Evolutionary conservation across 108 stramenopile species (phyloP).

Genomic region (Nannochloropsis granulata): DNA sequence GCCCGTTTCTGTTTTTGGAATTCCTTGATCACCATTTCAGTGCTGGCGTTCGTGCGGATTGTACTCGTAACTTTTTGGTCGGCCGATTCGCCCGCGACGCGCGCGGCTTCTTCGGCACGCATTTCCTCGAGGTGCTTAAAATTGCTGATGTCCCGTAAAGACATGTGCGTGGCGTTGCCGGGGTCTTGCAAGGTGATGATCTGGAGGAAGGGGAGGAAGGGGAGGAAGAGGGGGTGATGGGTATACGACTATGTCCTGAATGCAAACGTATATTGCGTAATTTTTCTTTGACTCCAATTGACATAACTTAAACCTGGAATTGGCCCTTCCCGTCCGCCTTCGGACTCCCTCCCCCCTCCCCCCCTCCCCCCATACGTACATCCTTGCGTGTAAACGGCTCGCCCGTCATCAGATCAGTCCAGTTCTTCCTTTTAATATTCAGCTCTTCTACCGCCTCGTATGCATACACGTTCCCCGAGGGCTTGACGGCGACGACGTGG

Average conservation of each 20-base stretch:
- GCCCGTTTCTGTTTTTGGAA: background rate
- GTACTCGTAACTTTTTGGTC: background rate
- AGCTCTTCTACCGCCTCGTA: conserved; percentile 41
- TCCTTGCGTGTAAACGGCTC: conserved; percentile 7
- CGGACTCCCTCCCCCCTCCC: background rate
- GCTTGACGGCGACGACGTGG: conserved; percentile 69
- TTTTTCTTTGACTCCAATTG: background rate
- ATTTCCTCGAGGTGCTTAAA: conserved; percentile 35
- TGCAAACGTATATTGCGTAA: too few relatives aligned
- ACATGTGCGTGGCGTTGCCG: conserved; percentile 18
- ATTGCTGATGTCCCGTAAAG: conserved; percentile 32
- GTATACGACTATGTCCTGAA: too few relatives aligned
- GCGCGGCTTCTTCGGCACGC: background rate
- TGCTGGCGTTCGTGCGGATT: background rate
- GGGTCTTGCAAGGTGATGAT: conserved; percentile 42
- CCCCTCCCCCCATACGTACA: background rate
- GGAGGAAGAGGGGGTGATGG: too few relatives aligned
- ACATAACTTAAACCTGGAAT: background rate
- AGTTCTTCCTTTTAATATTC: conserved; percentile 40
- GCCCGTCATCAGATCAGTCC: conserved; percentile 35
- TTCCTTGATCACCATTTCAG: conserved; percentile 4
- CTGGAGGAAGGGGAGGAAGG: background rate
- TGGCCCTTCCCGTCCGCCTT: background rate
- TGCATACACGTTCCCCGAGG: conserved; percentile 41
- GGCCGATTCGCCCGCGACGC: background rate